Evolutionary conservation across 345 rosid genomes (phyloP), one percentile per base, ranked within the genome.

Genomic region (Lagerstroemia speciosa): DNA sequence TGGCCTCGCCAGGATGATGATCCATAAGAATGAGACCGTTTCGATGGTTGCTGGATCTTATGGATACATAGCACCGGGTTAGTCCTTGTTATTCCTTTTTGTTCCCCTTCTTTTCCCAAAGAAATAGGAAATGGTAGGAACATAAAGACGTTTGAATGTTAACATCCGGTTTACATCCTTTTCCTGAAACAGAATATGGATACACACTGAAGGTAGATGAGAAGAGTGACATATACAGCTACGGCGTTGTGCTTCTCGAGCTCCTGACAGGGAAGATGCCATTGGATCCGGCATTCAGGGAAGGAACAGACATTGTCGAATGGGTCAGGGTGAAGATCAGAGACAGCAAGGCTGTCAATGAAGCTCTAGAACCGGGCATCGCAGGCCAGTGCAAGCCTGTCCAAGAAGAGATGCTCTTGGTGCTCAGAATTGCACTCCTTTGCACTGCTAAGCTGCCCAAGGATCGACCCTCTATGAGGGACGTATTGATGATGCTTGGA

Each of bases 21-120:
- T 79, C 27, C 95, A 87, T 29, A 88, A 84, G 84, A 90, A 88
- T 63, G 91, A 90, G 80, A 90, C 95, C 0, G 90, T 92, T 17
- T 90, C 98, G 1, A 83, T 85, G 93, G 98, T 92, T 34, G 98
- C 93, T 0, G 98, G 98, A 81, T 90, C 96, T 62, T 88, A 92
- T 43, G 98, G 96, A 60, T 90, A 92, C 45, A 92, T 92, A 69
- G 98, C 96, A 27, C 98, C 96, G 0, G 92, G 92, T 85, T 48
- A 71, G 6, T 72, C 24, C n/a, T 43, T 22, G 29, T 57, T 27
- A 6, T 43, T 32, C 67, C 26, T 8, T 48, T 48, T 9, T 20
- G 14, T 48, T 48, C 20, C 20, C 20, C 20, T 20, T 24, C 55
- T 2, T 20, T 38, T 8, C 53, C 31, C 29, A 15, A 27, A 8